Percentiles rank a stretch among this genome's conserved stretches.
These are phyloP conservation scores for Pseudogymnoascus sp. DNA, from an alignment of 2,329 filamentous ascomycete genomes.

Conservation along the genomic window DNA sequence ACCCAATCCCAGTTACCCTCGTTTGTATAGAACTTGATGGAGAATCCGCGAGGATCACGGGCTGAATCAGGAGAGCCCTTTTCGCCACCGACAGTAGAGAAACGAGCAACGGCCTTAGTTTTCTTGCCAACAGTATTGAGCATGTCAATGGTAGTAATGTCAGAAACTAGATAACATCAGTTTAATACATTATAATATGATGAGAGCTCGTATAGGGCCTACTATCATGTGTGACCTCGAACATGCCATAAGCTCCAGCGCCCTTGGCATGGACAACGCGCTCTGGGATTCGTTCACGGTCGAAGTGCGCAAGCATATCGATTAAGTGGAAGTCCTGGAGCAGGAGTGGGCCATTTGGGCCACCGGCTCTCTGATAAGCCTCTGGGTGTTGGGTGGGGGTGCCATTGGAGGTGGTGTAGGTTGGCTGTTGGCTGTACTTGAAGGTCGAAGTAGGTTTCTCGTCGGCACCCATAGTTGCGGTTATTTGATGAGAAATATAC, in stretches of 20 bases:
- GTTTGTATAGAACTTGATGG: conserved; percentile 63
- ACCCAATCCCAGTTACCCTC: conserved; percentile 68
- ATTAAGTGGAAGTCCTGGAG: conserved; percentile 60
- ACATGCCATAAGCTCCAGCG: conserved; percentile 25
- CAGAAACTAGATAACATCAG: conserved; percentile 31
- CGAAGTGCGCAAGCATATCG: conserved; percentile 50
- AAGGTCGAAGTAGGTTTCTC: conserved; percentile 38
- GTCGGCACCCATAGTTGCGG: conserved; percentile 35
- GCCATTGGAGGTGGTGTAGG: conserved; percentile 53
- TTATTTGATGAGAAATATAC: not conserved
- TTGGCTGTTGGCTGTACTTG: conserved; percentile 49
- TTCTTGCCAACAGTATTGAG: conserved; percentile 58
- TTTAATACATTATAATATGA: conserved; percentile 36
- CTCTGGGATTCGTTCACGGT: conserved; percentile 43
- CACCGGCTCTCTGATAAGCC: conserved; percentile 44
- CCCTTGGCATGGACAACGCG: conserved; percentile 58
- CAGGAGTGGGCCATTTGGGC: conserved; percentile 47
- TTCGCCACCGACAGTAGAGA: conserved; percentile 63
- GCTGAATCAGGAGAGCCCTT: conserved; percentile 61
- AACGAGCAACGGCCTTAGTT: conserved; percentile 57
- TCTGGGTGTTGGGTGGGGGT: conserved; percentile 47
- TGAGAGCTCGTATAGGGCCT: conserved; percentile 18
- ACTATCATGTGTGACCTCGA: conserved; percentile 14
- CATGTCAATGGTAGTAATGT: conserved; percentile 37
- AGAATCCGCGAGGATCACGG: conserved; percentile 59